Evolutionary conservation across 345 rosid species (phyloP).

Genomic region (Acer campestre): DNA sequence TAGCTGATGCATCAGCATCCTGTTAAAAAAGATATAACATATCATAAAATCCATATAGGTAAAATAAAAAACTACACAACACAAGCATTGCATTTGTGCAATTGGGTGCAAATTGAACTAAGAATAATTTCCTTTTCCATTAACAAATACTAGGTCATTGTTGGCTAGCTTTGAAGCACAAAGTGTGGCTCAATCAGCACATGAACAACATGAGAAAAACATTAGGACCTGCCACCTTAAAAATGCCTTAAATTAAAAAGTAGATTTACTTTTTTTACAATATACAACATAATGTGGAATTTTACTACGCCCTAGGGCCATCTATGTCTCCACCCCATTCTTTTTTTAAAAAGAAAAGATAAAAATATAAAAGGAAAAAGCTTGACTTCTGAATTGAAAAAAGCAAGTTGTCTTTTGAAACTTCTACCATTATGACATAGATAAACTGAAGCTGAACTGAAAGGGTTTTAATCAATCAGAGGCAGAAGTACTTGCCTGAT

Average conservation of each 20-base stretch:
- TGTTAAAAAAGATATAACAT: constrained; percentile 21
- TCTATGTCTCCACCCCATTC: not conserved
- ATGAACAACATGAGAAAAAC: not conserved
- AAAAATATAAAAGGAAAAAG: too few relatives aligned
- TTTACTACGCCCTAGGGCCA: not conserved
- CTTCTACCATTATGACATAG: not conserved
- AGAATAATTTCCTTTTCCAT: not conserved
- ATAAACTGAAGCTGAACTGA: not conserved
- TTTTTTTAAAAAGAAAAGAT: not conserved
- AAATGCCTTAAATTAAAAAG: not conserved
- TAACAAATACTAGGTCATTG: not conserved
- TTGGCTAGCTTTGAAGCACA: not conserved
- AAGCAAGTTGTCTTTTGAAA: not conserved
- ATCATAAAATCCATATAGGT: not conserved
- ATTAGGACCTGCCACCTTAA: not conserved
- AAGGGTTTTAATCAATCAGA: not conserved
- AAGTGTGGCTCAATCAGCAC: not conserved
- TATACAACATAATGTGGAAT: not conserved
- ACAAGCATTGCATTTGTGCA: not conserved
- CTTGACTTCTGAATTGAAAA: not conserved
- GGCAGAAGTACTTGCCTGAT: not conserved
- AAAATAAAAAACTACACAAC: not conserved
- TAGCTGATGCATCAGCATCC: constrained; percentile 68
- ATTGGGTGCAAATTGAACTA: not conserved
- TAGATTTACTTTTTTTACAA: not conserved